Percentiles rank a stretch among this genome's conserved stretches.
Evolutionary conservation across 306 rosid species (phyloP).

Genomic region (Prunus kanzakura): DNA sequence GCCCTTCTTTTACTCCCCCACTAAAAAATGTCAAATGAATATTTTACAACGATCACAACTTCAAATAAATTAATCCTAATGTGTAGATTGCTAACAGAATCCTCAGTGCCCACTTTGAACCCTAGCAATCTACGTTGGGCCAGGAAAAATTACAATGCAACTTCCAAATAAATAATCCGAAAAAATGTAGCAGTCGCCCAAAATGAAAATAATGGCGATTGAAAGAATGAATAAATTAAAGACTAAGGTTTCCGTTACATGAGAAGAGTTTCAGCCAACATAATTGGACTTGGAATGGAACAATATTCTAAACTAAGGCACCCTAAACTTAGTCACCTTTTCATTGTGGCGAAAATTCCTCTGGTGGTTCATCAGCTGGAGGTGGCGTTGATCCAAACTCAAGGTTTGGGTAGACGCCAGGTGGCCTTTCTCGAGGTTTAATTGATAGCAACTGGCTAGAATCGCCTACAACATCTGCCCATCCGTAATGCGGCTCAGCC

Average conservation of each 20-base stretch:
- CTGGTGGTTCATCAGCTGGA: constrained; percentile 36
- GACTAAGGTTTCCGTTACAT: constrained; percentile 27
- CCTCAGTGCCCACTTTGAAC: neutral
- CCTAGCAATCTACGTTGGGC: neutral
- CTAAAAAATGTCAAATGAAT: too few relatives aligned
- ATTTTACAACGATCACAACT: too few relatives aligned
- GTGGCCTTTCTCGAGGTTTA: constrained; percentile 75
- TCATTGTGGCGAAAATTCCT: constrained; percentile 52
- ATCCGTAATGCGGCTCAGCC: constrained; percentile 96
- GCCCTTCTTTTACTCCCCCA: too few relatives aligned
- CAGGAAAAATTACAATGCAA: neutral
- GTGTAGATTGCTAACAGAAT: too few relatives aligned
- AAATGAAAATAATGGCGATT: constrained; percentile 13
- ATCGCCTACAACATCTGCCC: constrained; percentile 96
- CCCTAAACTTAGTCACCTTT: constrained; percentile 19
- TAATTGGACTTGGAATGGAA: constrained; percentile 19
- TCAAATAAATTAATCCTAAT: too few relatives aligned
- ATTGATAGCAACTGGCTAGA: constrained; percentile 86
- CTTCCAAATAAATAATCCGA: neutral
- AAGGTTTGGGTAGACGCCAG: constrained; percentile 69
- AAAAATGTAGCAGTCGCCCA: neutral
- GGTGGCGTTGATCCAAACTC: constrained; percentile 60
- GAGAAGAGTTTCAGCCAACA: constrained; percentile 21
- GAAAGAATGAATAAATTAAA: constrained; percentile 68
- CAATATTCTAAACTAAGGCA: constrained; percentile 14